Conservation (phyloP, 2,329 filamentous ascomycete species). For the Talaromyces marneffei region DNA sequence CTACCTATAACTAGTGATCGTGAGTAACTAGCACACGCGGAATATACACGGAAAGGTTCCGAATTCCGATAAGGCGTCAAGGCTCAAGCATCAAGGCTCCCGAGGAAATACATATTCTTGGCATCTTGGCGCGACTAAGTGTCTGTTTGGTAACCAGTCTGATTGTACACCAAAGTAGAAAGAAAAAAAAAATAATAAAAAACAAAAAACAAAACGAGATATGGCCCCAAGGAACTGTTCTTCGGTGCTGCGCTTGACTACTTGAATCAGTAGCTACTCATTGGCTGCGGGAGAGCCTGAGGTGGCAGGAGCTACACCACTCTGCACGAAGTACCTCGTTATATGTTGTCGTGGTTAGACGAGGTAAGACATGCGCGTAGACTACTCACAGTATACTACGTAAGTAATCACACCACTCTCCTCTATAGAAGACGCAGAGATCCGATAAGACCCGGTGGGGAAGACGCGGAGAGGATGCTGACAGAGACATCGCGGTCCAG, state of each 20-base stretch:
- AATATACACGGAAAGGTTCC: background rate
- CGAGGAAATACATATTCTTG: too few relatives aligned
- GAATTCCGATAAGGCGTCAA: background rate
- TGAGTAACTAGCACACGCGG: too few relatives aligned
- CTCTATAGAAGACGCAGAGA: background rate
- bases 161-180: too few relatives aligned
- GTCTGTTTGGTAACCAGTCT: background rate
- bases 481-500: conserved; percentile 9
- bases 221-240: background rate
- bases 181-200: too few relatives aligned
- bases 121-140: background rate
- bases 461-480: background rate
- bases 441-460: conserved; percentile 1
- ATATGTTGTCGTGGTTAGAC: too few relatives aligned
- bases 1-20: too few relatives aligned
- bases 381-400: too few relatives aligned
- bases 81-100: background rate
- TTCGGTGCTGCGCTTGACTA: background rate
- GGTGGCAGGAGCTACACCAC: background rate
- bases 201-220: background rate
- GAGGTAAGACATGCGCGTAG: too few relatives aligned
- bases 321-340: too few relatives aligned
- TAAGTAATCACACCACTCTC: background rate
- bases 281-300: background rate
- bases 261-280: background rate